Evolutionary conservation across 2,329 filamentous ascomycete genomes (phyloP).

Genomic region (Didymosphaeria variabile): DNA sequence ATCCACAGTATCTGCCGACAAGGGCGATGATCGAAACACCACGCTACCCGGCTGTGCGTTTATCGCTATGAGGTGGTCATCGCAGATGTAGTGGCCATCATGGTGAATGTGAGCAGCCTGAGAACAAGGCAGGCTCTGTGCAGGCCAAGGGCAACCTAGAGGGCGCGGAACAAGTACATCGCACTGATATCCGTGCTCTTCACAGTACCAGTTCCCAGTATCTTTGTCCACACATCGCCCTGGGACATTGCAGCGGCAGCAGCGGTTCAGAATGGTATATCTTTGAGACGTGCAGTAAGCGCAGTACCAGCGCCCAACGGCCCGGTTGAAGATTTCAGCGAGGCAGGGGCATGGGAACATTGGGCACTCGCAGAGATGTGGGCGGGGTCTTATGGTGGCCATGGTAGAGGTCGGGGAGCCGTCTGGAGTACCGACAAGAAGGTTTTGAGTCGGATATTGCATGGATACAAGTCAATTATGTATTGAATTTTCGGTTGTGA

Average conservation of each 20-base stretch:
- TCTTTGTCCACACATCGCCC: slow-evolving; percentile 8
- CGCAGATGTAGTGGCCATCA: slow-evolving; percentile 1
- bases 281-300: slow-evolving; percentile 13
- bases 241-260: background rate
- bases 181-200: slow-evolving; percentile 10
- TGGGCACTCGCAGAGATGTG: slow-evolving; percentile 6
- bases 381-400: background rate
- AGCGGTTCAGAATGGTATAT: background rate
- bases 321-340: slow-evolving; percentile 6
- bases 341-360: slow-evolving; percentile 2
- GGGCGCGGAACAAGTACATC: slow-evolving; percentile 12
- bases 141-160: background rate
- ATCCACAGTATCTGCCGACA: background rate
- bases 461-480: background rate
- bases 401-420: background rate
- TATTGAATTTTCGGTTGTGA: background rate
- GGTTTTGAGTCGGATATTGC: background rate
- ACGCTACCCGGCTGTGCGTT: background rate
- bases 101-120: background rate
- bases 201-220: slow-evolving; percentile 3
- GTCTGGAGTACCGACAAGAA: background rate
- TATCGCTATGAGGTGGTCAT: slow-evolving; percentile 5
- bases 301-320: slow-evolving; percentile 7
- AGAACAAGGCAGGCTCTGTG: slow-evolving; percentile 6
- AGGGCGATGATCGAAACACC: background rate